Evolutionary conservation across 306 rosid species (phyloP).

Genomic region (Begonia loranthoides): DNA sequence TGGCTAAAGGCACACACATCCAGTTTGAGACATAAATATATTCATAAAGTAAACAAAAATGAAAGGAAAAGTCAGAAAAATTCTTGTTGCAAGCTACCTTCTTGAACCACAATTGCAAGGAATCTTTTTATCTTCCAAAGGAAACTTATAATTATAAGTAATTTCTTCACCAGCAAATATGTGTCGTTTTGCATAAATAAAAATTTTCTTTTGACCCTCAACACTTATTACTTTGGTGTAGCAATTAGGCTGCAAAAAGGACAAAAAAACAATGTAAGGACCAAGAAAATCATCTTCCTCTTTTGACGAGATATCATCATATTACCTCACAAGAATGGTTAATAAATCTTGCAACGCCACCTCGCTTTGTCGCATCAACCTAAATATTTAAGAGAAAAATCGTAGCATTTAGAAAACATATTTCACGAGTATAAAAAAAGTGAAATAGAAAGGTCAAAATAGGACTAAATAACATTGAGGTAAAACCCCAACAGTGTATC

Average conservation of each 20-base stretch:
- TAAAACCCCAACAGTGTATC: too few relatives aligned
- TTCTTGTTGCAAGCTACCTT: conserved; percentile 31
- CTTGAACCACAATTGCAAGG: conserved; percentile 94
- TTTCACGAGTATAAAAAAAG: not conserved
- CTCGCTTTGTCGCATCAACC: conserved; percentile 99
- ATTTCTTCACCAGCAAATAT: conserved; percentile 89
- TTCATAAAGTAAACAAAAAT: not conserved
- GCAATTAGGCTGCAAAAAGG: conserved; percentile 84
- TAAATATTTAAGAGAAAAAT: conserved; percentile 21
- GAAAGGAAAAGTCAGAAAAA: not conserved
- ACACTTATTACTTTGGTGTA: conserved; percentile 91
- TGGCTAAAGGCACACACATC: too few relatives aligned
- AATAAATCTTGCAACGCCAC: conserved; percentile 90
- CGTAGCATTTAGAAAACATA: not conserved
- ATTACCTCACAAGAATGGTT: conserved; percentile 97
- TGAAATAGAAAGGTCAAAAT: too few relatives aligned
- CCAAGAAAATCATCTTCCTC: conserved; percentile 4
- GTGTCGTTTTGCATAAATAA: conserved; percentile 85
- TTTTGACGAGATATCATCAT: not conserved
- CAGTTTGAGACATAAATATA: too few relatives aligned
- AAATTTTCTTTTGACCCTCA: conserved; percentile 87
- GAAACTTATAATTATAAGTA: conserved; percentile 92
- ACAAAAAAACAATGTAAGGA: conserved; percentile 4
- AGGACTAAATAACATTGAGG: too few relatives aligned
- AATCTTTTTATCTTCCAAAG: conserved; percentile 96